phyloP scores from a whole-genome alignment of 164 flowering plant species.

The Berberis vulgaris region DNA sequence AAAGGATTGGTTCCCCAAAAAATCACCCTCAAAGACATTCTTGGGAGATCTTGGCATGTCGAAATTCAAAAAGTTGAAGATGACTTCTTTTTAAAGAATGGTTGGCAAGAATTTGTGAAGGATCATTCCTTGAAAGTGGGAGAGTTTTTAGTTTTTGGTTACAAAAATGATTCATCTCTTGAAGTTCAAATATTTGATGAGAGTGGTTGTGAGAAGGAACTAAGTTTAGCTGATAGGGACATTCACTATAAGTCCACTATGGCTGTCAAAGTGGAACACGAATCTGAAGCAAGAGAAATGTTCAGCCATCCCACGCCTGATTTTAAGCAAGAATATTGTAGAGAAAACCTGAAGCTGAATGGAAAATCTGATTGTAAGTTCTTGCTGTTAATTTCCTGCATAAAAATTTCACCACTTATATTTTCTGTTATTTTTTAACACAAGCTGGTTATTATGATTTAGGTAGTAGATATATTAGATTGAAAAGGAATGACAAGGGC shows the following conservation, averaged over 20 bases:
- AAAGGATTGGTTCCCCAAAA: slow-evolving; percentile 10
- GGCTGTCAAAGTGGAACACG: slow-evolving; percentile 5
- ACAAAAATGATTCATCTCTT: slow-evolving; percentile 9
- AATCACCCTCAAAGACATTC: slow-evolving; percentile 5
- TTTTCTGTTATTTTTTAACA: too few relatives aligned
- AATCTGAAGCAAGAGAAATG: slow-evolving; percentile 5
- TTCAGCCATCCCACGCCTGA: neutral
- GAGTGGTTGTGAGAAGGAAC: slow-evolving; percentile 22
- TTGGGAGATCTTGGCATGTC: slow-evolving; percentile 14
- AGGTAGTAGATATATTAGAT: too few relatives aligned
- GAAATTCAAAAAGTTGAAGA: slow-evolving; percentile 6
- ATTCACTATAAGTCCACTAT: neutral
- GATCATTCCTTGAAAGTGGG: slow-evolving; percentile 12
- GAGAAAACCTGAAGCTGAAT: neutral
- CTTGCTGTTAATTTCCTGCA: neutral
- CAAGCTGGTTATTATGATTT: too few relatives aligned
- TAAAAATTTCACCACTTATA: too few relatives aligned
- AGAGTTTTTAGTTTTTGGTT: slow-evolving; percentile 21
- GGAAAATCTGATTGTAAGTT: slow-evolving; percentile 6
- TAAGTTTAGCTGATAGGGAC: neutral
- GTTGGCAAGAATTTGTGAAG: slow-evolving; percentile 22
- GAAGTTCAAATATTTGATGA: slow-evolving; percentile 15
- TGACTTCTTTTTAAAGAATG: slow-evolving; percentile 11
- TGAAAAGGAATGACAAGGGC: too few relatives aligned
- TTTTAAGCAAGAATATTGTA: neutral